A percentile compares a stretch with the other conserved stretches of the same genome.
Conservation (phyloP, 2,329 filamentous ascomycete species). For the Sporothrix sp. region DNA sequence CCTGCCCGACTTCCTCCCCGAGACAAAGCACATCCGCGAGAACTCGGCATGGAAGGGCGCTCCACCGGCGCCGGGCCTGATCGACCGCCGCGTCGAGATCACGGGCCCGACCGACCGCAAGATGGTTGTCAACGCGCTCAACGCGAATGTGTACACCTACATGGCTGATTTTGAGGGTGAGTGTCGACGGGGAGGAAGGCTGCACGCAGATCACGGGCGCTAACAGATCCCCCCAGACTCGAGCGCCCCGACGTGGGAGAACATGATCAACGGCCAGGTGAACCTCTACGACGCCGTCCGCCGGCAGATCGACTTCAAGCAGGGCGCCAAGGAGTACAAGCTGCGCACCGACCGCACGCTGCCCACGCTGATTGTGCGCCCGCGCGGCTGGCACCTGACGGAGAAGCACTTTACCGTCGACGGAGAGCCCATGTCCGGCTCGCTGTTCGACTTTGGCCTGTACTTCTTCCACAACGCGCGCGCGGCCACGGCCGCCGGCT, state of each 20-base stretch:
- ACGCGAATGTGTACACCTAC: constrained; percentile 94
- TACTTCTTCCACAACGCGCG: constrained; percentile 99
- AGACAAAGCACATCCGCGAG: constrained; percentile 92
- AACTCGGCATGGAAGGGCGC: constrained; percentile 91
- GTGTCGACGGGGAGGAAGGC: too few relatives aligned
- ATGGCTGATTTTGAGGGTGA: constrained; percentile 98
- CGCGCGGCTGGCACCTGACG: constrained; percentile 94
- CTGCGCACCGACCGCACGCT: constrained; percentile 77
- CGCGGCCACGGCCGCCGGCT: constrained; percentile 73
- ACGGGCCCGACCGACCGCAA: constrained; percentile 95
- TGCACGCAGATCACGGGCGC: not conserved
- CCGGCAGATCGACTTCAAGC: constrained; percentile 90
- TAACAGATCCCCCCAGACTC: constrained; percentile 55
- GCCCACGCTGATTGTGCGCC: constrained; percentile 87
- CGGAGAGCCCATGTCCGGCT: constrained; percentile 85
- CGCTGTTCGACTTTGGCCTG: constrained; percentile 92
- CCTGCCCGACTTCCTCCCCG: constrained; percentile 86
- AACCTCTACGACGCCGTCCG: constrained; percentile 96
- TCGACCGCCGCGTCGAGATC: constrained; percentile 92
- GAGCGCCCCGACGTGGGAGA: constrained; percentile 93
- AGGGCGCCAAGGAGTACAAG: constrained; percentile 93
- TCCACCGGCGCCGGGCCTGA: constrained; percentile 78
- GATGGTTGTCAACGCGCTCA: constrained; percentile 97
- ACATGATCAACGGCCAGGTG: constrained; percentile 97
- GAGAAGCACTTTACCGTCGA: constrained; percentile 98